Conservation (phyloP, 345 rosid species). For the Eucalyptus albens region DNA sequence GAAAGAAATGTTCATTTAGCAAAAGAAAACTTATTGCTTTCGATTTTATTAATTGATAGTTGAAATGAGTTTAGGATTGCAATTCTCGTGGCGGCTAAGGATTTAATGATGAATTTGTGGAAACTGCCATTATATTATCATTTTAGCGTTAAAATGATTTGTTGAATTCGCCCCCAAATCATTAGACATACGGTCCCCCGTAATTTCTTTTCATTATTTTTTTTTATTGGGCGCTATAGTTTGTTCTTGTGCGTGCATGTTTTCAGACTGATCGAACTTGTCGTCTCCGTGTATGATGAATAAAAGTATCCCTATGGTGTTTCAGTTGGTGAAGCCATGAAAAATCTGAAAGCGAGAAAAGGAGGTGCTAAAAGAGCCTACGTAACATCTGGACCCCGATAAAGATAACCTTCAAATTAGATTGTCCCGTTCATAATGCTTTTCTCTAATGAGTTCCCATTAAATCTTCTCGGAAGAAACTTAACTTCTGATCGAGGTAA, state of each 20-base stretch:
- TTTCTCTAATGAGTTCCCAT: not conserved
- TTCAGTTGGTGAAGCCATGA: not conserved
- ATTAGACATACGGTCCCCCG: rapidly evolving
- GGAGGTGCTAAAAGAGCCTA: not conserved
- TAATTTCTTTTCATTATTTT: not conserved
- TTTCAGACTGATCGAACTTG: not conserved
- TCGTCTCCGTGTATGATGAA: not conserved
- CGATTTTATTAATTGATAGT: not conserved
- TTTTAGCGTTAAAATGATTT: not conserved
- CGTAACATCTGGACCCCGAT: not conserved
- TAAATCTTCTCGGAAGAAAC: not conserved
- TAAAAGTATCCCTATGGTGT: not conserved
- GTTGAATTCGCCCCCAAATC: not conserved
- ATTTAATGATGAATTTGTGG: not conserved
- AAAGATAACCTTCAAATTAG: not conserved
- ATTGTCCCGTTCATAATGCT: not conserved
- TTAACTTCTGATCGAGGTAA: not conserved
- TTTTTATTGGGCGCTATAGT: not conserved
- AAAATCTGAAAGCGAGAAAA: not conserved
- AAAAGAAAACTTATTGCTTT: not conserved
- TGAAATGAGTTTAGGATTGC: not conserved
- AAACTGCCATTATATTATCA: not conserved
- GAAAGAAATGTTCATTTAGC: rapidly evolving
- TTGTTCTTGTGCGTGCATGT: not conserved
- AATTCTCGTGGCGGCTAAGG: not conserved